Percentiles rank a stretch among this genome's conserved stretches.
Evolutionary conservation across 345 rosid species (phyloP).

Genomic region (Eutrema japonicum): DNA sequence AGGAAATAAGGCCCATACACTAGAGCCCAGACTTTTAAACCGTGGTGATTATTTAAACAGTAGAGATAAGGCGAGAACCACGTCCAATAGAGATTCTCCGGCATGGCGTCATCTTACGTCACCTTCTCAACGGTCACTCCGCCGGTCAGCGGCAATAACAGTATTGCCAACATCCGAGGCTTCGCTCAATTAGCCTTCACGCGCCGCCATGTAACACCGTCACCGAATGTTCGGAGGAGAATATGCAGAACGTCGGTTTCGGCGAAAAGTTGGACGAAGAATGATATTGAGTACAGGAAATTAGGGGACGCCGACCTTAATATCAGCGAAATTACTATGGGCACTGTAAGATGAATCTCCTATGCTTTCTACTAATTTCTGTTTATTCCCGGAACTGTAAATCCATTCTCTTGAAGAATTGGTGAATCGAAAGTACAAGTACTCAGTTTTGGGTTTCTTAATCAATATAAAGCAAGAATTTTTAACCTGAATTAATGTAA

Average conservation of each 20-base stretch:
- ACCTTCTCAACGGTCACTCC: slow-evolving; percentile 38
- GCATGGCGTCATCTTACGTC: slow-evolving; percentile 46
- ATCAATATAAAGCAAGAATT: neutral
- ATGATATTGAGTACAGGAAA: slow-evolving; percentile 65
- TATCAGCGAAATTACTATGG: slow-evolving; percentile 75
- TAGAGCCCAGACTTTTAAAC: slow-evolving; percentile 24
- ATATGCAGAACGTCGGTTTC: slow-evolving; percentile 34
- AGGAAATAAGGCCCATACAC: neutral
- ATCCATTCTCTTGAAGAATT: too few species aligned
- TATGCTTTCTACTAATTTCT: neutral
- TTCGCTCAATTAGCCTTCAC: neutral
- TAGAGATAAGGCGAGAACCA: slow-evolving; percentile 30
- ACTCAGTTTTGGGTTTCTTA: neutral
- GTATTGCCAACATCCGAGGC: neutral
- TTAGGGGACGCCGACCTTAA: slow-evolving; percentile 83
- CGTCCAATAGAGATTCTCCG: slow-evolving; percentile 23
- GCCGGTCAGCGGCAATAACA: slow-evolving; percentile 13
- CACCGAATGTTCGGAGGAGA: slow-evolving; percentile 32
- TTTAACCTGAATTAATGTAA: slow-evolving; percentile 38
- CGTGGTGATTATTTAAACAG: neutral
- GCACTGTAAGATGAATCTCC: slow-evolving; percentile 55
- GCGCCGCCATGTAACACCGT: slow-evolving; percentile 17
- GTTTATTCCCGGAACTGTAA: neutral
- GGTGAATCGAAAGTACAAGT: neutral
- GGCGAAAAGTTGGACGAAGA: slow-evolving; percentile 52